Conservation (phyloP, 495 filamentous ascomycete species). For the Opeltia flavorubescens region DNA sequence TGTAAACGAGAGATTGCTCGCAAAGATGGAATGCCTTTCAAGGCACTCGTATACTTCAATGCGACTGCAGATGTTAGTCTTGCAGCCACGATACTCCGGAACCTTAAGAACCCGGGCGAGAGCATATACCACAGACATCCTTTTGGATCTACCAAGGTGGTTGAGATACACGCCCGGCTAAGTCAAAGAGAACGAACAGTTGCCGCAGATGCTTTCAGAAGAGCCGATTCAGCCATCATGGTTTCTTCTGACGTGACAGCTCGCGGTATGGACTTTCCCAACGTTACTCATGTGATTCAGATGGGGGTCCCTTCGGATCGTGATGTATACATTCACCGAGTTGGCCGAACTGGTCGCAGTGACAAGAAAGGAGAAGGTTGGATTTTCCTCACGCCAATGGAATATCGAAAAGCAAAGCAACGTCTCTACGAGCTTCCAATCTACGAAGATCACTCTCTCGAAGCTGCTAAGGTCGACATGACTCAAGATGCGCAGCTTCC, state of each 20-base stretch:
- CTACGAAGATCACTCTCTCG: conserved; percentile 38
- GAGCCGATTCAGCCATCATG: conserved; percentile 50
- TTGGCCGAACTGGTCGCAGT: conserved; percentile 61
- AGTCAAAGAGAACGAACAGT: conserved; percentile 51
- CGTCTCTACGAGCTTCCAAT: conserved; percentile 52
- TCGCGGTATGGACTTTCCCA: conserved; percentile 73
- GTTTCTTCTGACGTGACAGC: conserved; percentile 91
- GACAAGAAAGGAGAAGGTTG: conserved; percentile 70
- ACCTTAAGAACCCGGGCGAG: conserved; percentile 26
- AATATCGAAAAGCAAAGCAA: conserved; percentile 32
- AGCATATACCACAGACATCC: conserved; percentile 23
- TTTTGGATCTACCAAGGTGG: conserved; percentile 33
- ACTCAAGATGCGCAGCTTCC: conserved; percentile 21
- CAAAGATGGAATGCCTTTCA: conserved; percentile 51
- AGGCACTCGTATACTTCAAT: conserved; percentile 83
- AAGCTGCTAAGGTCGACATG: conserved; percentile 39
- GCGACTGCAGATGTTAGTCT: conserved; percentile 58
- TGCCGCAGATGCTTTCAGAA: conserved; percentile 58
- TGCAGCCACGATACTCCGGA: conserved; percentile 43
- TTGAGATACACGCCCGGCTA: conserved; percentile 69
- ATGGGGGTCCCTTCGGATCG: conserved; percentile 44
- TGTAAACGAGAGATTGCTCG: conserved; percentile 37
- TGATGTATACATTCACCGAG: conserved; percentile 60
- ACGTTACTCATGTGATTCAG: conserved; percentile 60
- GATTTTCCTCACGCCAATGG: conserved; percentile 50